These are phyloP conservation scores for Haplosporangium gracile DNA, from an alignment of 192 early-diverging fungal genomes.

Conservation along the genomic window DNA sequence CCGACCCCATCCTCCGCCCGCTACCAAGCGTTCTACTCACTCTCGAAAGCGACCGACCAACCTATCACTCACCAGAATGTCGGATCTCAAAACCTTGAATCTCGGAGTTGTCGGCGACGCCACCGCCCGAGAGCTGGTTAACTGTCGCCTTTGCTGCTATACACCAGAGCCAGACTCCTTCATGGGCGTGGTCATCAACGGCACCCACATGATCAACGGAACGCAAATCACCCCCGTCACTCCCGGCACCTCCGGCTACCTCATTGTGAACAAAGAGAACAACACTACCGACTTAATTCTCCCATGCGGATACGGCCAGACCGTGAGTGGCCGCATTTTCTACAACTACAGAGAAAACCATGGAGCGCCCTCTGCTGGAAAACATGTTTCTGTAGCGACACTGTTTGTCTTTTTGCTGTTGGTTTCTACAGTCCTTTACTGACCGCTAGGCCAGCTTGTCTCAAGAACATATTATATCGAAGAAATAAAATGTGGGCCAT, in stretches of 20 bases:
- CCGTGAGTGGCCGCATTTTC: no score
- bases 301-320: background rate
- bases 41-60: background rate
- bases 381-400: no score
- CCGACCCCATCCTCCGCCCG: background rate
- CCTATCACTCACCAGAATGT: background rate
- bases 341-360: no score
- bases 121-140: background rate
- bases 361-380: no score
- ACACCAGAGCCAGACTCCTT: background rate
- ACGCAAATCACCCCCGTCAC: background rate
- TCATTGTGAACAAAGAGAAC: background rate
- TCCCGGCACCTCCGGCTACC: background rate
- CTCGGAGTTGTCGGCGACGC: background rate
- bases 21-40: background rate
- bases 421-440: no score
- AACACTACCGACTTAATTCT: background rate
- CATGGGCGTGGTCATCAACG: constrained; percentile 3
- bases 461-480: no score
- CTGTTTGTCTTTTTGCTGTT: no score
- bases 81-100: background rate
- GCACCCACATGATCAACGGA: constrained; percentile 6
- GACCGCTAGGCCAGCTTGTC: no score
- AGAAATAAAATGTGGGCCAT: no score
- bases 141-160: constrained; percentile 1